Base-by-base conservation (phyloP, 2,329 filamentous ascomycete genomes). In the Falciphora oryzae region DNA sequence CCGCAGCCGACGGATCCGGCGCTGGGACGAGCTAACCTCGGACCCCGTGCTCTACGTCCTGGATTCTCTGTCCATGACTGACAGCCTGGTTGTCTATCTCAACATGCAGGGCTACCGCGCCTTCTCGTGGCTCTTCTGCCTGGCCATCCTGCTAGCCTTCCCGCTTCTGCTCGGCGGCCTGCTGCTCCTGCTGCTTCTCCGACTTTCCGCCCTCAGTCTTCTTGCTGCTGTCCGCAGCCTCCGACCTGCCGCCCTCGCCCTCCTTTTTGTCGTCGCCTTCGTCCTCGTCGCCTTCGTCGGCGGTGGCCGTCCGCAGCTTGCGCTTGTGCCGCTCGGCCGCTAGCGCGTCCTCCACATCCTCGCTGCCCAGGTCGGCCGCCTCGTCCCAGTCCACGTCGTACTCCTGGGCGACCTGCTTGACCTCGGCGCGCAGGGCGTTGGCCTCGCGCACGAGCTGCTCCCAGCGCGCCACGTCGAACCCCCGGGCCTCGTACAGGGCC, bases 331-430 rank as follows among this genome's bases (percentile, higher is more conserved):
- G 76, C 71, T 86, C 84, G 66, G 82, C 77, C 67, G 85, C 83
- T 38, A 88, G 73, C 22, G 81, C 81, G 69, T 85, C 78, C 73
- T 81, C 82, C 0, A 87, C 83, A 38, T 89, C 83, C 70, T 89
- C 85, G n/a, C 85, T 85, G 22, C 85, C 87, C 63, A 94, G 85
- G 69, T 96, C 91, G 67, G 79, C 80, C 66, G 81, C 83, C 78
- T 95, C 92, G 70, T 96, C 86, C 91, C 92, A 97, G 63, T 94
- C 91, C 10, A 93, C 91, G 70, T 96, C 92, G 74, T 97, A 97
- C 76, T 97, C 92, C 44, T 88, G 85, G 0, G 93, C 92, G 11
- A 96, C 85, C 22, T 83, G 82, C 76, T 89, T 90, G 74, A 97
- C 90, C 76, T 97, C 93, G 68, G 83, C 84, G 7, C 93, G 79